A percentile compares a stretch with the other conserved stretches of the same genome.
phyloP scores from a whole-genome alignment of 2,329 filamentous ascomycete genomes.

The Claviceps sp. region DNA sequence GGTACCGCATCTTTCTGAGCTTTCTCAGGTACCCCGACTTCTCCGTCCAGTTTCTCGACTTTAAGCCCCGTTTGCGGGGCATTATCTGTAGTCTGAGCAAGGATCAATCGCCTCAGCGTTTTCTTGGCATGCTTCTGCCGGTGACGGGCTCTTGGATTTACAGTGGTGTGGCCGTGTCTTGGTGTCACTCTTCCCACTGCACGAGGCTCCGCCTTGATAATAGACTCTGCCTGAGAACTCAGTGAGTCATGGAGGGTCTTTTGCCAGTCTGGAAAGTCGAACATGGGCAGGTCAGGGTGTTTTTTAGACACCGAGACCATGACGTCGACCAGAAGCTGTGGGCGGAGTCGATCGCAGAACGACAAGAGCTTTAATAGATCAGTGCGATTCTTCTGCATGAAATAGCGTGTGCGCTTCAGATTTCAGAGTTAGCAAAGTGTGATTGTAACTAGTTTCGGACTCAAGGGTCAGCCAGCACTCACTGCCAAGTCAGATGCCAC shows the following conservation, averaged over 20 bases:
- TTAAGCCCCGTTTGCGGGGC: slow-evolving; percentile 13
- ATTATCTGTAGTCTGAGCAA: slow-evolving; percentile 15
- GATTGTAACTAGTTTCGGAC: not conserved
- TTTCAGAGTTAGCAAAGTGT: not conserved
- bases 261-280: slow-evolving; percentile 28
- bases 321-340: slow-evolving; percentile 27
- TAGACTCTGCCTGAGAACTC: not conserved
- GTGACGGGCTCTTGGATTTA: slow-evolving; percentile 15
- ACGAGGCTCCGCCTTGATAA: slow-evolving; percentile 3
- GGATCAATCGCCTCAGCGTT: slow-evolving; percentile 17
- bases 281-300: slow-evolving; percentile 29
- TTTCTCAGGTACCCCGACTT: not conserved
- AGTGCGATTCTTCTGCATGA: slow-evolving; percentile 21
- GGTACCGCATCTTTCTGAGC: slow-evolving; percentile 20
- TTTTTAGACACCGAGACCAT: slow-evolving; percentile 28
- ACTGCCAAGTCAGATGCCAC: slow-evolving; percentile 21
- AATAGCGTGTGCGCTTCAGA: slow-evolving; percentile 25
- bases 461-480: slow-evolving; percentile 9
- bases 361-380: slow-evolving; percentile 27
- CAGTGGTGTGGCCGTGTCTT: slow-evolving; percentile 18
- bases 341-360: slow-evolving; percentile 27
- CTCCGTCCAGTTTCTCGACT: not conserved
- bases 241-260: slow-evolving; percentile 3
- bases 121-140: slow-evolving; percentile 21
- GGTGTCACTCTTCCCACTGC: slow-evolving; percentile 10